A percentile compares a stretch with the other conserved stretches of the same genome.
Evolutionary conservation across 2,329 filamentous ascomycete genomes (phyloP).

Genomic region (Cadophora luteo-olivacea): DNA sequence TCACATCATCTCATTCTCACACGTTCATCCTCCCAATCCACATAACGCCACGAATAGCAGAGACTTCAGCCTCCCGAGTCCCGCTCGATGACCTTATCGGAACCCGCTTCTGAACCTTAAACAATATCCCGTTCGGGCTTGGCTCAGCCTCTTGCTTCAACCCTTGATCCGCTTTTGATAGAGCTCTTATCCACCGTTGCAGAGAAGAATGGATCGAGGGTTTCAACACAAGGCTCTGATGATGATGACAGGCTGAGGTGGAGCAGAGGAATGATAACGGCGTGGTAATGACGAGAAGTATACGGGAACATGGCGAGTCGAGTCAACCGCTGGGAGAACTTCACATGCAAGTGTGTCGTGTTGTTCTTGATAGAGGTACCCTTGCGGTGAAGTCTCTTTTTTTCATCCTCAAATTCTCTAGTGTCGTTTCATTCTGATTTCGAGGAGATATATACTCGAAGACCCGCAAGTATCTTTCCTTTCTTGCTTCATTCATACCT

Average conservation of each 20-base stretch:
- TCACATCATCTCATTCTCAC: neutral
- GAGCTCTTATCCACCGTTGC: constrained; percentile 35
- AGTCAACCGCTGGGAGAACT: constrained; percentile 27
- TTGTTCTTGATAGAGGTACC: constrained; percentile 12
- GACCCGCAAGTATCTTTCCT: constrained; percentile 11
- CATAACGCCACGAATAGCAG: constrained; percentile 13
- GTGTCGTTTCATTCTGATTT: constrained; percentile 34
- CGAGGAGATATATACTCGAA: constrained; percentile 41
- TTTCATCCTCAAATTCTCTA: constrained; percentile 39
- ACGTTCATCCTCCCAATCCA: constrained; percentile 16
- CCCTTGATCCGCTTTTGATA: constrained; percentile 40
- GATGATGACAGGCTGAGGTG: constrained; percentile 25
- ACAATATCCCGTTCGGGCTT: constrained; percentile 20
- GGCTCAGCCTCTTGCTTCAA: constrained; percentile 27
- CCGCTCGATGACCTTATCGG: constrained; percentile 37
- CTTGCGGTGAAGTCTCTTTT: constrained; percentile 26
- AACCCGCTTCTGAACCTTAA: constrained; percentile 7
- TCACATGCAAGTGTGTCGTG: constrained; percentile 32
- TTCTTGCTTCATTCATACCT: neutral
- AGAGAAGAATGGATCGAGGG: constrained; percentile 32
- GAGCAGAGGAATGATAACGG: constrained; percentile 24
- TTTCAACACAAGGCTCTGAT: constrained; percentile 31
- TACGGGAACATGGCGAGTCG: constrained; percentile 17
- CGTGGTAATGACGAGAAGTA: constrained; percentile 13
- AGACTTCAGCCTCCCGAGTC: constrained; percentile 14